Conservation (phyloP, 1,284 basidiomycete genomes). For the Hortiboletus rubellus region DNA sequence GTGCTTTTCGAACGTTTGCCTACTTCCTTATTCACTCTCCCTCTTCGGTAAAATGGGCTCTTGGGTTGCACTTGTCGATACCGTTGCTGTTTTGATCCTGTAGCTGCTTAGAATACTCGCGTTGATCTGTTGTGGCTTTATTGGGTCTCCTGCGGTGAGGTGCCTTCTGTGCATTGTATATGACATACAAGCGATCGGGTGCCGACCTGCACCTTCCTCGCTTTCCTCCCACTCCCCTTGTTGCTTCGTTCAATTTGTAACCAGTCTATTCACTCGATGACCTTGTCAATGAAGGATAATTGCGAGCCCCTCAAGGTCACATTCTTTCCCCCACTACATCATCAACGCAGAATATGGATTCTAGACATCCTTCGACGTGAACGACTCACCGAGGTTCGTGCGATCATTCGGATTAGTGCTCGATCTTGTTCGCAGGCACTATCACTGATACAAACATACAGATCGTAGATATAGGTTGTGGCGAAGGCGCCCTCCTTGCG, state of each 20-base stretch:
- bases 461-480: conserved; percentile 82
- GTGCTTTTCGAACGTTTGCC: neutral
- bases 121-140: conserved; percentile 19
- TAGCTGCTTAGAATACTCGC: conserved; percentile 1
- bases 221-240: neutral
- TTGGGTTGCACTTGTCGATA: conserved; percentile 7
- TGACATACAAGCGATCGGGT: neutral
- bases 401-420: neutral
- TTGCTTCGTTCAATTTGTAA: neutral
- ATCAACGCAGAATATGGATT: conserved; percentile 72
- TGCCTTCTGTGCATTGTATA: conserved; percentile 16
- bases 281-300: conserved; percentile 18
- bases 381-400: conserved; percentile 54
- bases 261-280: conserved; percentile 4
- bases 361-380: conserved; percentile 63
- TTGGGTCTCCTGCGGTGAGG: conserved; percentile 23
- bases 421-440: neutral
- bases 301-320: conserved; percentile 53
- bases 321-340: conserved; percentile 71
- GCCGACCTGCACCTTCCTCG: neutral
- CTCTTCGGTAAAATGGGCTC: neutral
- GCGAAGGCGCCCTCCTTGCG: conserved; percentile 70
- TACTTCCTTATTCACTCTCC: conserved; percentile 1
- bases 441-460: conserved; percentile 30
- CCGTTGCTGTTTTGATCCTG: conserved; percentile 21